Percentiles rank a stretch among this genome's conserved stretches.
phyloP scores from a whole-genome alignment of 129 eudicot species.

The Artemisia tridentata region DNA sequence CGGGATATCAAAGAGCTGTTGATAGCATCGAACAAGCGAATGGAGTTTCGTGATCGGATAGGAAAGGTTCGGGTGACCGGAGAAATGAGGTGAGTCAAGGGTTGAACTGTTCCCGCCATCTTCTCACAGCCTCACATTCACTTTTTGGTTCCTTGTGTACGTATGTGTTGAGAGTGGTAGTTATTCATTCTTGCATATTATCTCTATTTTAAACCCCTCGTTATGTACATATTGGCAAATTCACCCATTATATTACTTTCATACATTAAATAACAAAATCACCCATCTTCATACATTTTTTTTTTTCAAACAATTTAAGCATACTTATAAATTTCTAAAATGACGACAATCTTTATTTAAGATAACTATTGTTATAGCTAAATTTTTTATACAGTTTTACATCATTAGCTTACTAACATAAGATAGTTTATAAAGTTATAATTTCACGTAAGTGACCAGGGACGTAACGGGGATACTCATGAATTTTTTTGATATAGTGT shows the following conservation, averaged over 20 bases:
- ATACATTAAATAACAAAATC: too few relatives aligned
- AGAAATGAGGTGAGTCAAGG: slow-evolving; percentile 26
- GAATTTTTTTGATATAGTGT: too few relatives aligned
- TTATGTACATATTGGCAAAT: not conserved
- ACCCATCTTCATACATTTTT: too few relatives aligned
- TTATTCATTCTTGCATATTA: slow-evolving; percentile 7
- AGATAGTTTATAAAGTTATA: too few relatives aligned
- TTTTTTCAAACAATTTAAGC: too few relatives aligned
- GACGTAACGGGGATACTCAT: too few relatives aligned
- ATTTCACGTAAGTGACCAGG: too few relatives aligned
- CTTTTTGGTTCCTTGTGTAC: not conserved
- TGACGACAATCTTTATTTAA: too few relatives aligned
- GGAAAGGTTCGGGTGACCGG: slow-evolving; percentile 36
- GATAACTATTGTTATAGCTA: too few relatives aligned
- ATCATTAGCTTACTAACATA: too few relatives aligned
- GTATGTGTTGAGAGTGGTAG: not conserved
- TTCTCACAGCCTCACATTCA: slow-evolving; percentile 28
- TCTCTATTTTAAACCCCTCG: not conserved
- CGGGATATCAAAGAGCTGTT: slow-evolving; percentile 26
- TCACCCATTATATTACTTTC: not conserved
- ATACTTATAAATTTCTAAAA: too few relatives aligned
- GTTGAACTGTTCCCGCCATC: slow-evolving; percentile 61
- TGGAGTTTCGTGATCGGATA: slow-evolving; percentile 19
- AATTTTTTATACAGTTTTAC: too few relatives aligned
- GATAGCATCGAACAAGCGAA: not conserved